Evolutionary conservation across 2,329 filamentous ascomycete genomes (phyloP).

Genomic region (Nakataea oryzae): DNA sequence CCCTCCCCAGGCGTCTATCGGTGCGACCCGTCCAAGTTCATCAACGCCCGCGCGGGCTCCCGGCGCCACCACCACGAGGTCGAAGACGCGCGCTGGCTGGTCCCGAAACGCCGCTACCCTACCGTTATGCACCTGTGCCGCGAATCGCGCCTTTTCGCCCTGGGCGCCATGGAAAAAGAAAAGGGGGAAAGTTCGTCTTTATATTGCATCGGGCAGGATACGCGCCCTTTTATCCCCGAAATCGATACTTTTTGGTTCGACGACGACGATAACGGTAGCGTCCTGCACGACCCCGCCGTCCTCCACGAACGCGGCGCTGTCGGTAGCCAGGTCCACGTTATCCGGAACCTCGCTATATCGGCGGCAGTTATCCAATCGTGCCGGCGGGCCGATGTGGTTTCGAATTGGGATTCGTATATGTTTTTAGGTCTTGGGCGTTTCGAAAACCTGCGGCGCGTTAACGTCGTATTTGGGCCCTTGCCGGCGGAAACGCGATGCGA

Average conservation of each 20-base stretch:
- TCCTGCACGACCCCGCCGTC: not conserved
- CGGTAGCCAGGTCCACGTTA: not conserved
- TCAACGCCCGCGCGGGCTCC: not conserved
- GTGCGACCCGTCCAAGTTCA: not conserved
- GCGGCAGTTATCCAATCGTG: not conserved
- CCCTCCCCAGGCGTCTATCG: not conserved
- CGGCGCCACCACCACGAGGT: not conserved
- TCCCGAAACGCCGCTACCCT: not conserved
- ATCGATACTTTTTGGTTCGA: not conserved
- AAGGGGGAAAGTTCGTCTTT: not conserved
- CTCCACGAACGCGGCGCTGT: not conserved
- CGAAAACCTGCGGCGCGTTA: not conserved
- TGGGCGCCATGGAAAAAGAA: not conserved
- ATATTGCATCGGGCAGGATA: not conserved
- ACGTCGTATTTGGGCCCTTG: not conserved
- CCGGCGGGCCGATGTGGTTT: not conserved
- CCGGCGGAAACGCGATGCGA: not conserved
- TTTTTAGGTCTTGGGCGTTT: not conserved
- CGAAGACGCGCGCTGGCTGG: not conserved
- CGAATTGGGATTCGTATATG: not conserved
- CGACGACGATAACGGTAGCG: not conserved
- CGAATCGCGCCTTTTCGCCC: not conserved
- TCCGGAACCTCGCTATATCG: not conserved
- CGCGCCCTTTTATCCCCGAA: not conserved
- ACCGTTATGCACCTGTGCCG: not conserved